These are phyloP conservation scores for Lablab purpureus DNA, from an alignment of 306 rosid genomes.

Conservation along the genomic window DNA sequence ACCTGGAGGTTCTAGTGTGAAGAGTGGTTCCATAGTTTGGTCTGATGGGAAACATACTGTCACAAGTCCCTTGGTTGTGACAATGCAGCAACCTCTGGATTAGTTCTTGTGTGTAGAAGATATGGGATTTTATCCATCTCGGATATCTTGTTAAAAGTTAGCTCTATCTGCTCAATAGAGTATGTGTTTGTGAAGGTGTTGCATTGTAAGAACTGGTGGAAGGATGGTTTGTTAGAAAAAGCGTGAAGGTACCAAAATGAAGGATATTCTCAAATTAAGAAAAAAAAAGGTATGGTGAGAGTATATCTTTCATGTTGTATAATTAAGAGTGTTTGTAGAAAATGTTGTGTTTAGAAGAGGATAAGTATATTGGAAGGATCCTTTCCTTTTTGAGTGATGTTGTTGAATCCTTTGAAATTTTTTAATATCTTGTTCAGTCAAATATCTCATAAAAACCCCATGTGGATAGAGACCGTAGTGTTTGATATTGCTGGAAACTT, in stretches of 20 bases:
- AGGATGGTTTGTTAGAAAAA: slow-evolving; percentile 53
- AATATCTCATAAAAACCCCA: slow-evolving; percentile 43
- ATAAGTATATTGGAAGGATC: slow-evolving; percentile 50
- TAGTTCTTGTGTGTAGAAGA: slow-evolving; percentile 47
- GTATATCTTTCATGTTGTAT: slow-evolving; percentile 53
- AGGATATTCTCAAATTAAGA: neutral
- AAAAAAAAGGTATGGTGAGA: slow-evolving; percentile 24
- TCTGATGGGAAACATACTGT: slow-evolving; percentile 83
- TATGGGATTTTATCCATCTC: slow-evolving; percentile 51
- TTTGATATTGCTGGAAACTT: slow-evolving; percentile 29
- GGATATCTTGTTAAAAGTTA: slow-evolving; percentile 40
- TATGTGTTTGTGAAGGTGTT: slow-evolving; percentile 51
- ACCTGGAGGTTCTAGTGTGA: slow-evolving; percentile 69
- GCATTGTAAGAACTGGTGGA: slow-evolving; percentile 58
- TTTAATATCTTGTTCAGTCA: slow-evolving; percentile 40
- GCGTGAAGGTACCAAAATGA: slow-evolving; percentile 23
- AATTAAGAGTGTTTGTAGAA: slow-evolving; percentile 60
- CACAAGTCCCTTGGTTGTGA: slow-evolving; percentile 85
- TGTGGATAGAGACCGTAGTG: slow-evolving; percentile 43
- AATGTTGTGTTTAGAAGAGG: slow-evolving; percentile 51
- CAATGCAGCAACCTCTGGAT: slow-evolving; percentile 89
- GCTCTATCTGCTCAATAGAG: slow-evolving; percentile 53
- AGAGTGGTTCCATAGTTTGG: slow-evolving; percentile 79
- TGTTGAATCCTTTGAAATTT: slow-evolving; percentile 34
- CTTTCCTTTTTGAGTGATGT: slow-evolving; percentile 45